Base-by-base conservation (phyloP, 2,329 filamentous ascomycete species). In the Stylonectria norvegica region DNA sequence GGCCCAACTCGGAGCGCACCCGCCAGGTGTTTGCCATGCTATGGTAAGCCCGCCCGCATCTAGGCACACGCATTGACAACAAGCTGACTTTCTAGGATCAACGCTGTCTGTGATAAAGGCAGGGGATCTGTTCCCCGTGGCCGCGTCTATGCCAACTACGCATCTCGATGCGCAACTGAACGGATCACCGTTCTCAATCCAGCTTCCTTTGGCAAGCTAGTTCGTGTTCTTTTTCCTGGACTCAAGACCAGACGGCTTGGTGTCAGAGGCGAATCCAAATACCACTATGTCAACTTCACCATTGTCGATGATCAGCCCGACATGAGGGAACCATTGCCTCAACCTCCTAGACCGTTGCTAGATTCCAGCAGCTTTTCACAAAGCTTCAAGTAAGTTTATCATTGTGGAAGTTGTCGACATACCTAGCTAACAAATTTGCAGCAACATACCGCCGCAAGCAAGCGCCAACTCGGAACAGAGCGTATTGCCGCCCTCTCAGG, bases 181-280 rank as follows among this genome's bases (percentile, higher is more conserved):
- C 82, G 90, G 59, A 94, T 97, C 27, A 94, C 93, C 1, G 90
- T 95, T 8, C 69, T 98, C 42, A 98, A 98, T 59, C 93, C 93
- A 29, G 93, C 93, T 8, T 97, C 91, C 19, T 98, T 98, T 66
- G 93, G 93, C 41, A 98, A 98, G 66, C 79, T 98, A 30, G 93
- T 98, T 22, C 83, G 93, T 20, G 91, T 98, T 27, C 85, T 98
- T 36, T 98, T 97, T 56, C 91, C 93, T 0, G 91, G 90, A 29
- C 83, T 98, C 16, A 91, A 95, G 66, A 98, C 93, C 20, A 79
- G 93, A 43, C 80, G 93, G 49, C 74, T 98, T 10, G 93, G 93
- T 48, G 90, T 97, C 33, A 82, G 93, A 38, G 93, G 93, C 49
- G 91, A 97, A 68, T 98, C 93, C 11, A 98, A 98, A 63, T 98